These are phyloP conservation scores for Pleurotus salmoneostramineus DNA, from an alignment of 768 basidiomycete species.

Conservation along the genomic window DNA sequence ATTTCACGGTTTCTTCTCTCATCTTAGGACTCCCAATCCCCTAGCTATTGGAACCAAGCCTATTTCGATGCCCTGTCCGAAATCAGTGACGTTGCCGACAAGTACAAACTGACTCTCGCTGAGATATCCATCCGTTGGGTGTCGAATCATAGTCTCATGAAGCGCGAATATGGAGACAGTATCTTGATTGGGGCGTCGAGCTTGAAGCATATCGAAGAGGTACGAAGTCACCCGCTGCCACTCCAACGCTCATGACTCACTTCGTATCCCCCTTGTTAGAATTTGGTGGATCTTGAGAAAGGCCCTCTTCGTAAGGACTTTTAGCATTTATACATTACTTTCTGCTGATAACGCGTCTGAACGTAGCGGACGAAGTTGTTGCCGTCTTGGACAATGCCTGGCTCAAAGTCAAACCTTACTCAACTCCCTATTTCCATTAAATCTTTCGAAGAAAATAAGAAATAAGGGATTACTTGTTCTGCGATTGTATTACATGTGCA, in stretches of 20 bases:
- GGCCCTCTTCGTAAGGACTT: constrained; percentile 45
- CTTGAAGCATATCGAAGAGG: constrained; percentile 51
- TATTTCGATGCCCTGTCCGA: constrained; percentile 46
- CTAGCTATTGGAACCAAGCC: constrained; percentile 50
- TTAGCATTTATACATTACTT: not conserved
- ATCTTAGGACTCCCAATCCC: not conserved
- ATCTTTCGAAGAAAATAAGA: no score
- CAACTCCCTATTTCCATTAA: constrained; percentile 30
- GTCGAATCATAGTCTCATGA: constrained; percentile 50
- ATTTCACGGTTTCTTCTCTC: constrained; percentile 12
- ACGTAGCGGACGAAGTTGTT: constrained; percentile 45
- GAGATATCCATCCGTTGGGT: constrained; percentile 63
- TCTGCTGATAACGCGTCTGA: not conserved
- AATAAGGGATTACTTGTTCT: no score
- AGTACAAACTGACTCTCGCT: constrained; percentile 40
- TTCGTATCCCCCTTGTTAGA: constrained; percentile 20
- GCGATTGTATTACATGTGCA: constrained; percentile 2
- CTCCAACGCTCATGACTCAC: not conserved
- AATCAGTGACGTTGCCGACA: constrained; percentile 40
- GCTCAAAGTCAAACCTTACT: constrained; percentile 34
- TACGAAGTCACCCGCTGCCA: constrained; percentile 7
- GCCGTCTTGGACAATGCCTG: constrained; percentile 49
- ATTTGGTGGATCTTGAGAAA: constrained; percentile 50
- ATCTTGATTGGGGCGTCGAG: constrained; percentile 64
- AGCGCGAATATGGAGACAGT: constrained; percentile 43